Conservation (phyloP, 176 grass and related monocot genomes). For the Lolium multiflorum region DNA sequence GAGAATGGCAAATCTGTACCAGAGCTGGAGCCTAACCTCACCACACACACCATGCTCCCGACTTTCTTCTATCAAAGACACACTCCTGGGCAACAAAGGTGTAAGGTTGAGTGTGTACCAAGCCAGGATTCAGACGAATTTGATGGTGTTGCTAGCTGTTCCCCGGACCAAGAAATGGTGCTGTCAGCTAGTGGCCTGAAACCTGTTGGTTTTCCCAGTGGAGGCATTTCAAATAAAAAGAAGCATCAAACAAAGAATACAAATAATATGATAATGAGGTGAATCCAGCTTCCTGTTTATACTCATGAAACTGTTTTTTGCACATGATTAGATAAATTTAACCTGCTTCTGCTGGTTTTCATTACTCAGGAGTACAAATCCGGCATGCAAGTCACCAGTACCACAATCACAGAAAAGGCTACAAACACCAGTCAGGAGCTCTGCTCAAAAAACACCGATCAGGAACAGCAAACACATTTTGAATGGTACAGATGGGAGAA, state of each 20-base stretch:
- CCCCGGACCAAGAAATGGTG: constrained; percentile 70
- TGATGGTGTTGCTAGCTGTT: constrained; percentile 60
- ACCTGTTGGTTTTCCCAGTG: constrained; percentile 38
- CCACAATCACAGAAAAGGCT: constrained; percentile 52
- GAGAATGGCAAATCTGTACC: constrained; percentile 51
- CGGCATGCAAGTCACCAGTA: constrained; percentile 51
- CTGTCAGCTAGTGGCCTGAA: constrained; percentile 57
- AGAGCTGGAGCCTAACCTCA: constrained; percentile 41
- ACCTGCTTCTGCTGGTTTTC: constrained; percentile 38
- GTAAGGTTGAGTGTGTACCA: constrained; percentile 50
- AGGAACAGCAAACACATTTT: constrained; percentile 43
- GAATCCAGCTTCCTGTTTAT: constrained; percentile 31
- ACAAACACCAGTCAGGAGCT: constrained; percentile 55
- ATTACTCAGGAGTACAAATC: constrained; percentile 57
- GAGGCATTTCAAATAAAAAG: constrained; percentile 56
- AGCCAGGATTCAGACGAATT: constrained; percentile 52
- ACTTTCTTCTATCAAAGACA: constrained; percentile 67
- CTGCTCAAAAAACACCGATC: constrained; percentile 50
- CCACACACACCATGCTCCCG: constrained; percentile 41
- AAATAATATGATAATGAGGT: constrained; percentile 61
- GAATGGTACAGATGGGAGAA: constrained; percentile 43
- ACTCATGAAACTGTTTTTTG: constrained; percentile 20
- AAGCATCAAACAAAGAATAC: constrained; percentile 54
- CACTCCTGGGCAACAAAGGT: constrained; percentile 51
- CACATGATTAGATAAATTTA: constrained; percentile 37